Evolutionary conservation across 2,329 filamentous ascomycete species (phyloP), one percentile per base, ranked within the genome.

Genomic region (Neocatenulostroma microsporum): DNA sequence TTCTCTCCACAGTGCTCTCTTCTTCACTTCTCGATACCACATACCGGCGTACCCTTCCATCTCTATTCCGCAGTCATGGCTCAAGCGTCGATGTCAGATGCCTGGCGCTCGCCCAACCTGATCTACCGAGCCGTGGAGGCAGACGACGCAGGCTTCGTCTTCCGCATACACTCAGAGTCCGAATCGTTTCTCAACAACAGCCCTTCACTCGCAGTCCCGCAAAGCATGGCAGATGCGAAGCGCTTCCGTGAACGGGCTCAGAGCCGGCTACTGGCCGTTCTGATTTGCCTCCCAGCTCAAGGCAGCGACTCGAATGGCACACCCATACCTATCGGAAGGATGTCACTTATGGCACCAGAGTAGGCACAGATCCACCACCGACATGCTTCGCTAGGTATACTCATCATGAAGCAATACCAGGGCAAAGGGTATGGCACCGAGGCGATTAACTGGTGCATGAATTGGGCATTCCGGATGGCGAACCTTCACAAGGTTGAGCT

Each of bases 401-500:
- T 51, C 0, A 54, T 71, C 5, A 44, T 59, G 2, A 45, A 52
- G 0, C 5, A 38, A 0, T 60, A 61, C 34, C 62, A 68, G 37
- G 53, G 56, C 0, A 44, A 57, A 14, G 67, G 69, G 0, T 72
- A 72, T 36, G 69, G 69, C 1, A 48, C 44, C 5, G 69, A 72
- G 45, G 63, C 66, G 1, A 64, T 73, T 28, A 53, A 56, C 18
- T 74, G 68, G 68, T 61, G 51, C 0, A 44, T 70, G 3, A 58
- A 66, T 17, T 72, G 68, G 61, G 63, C 63, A 0, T 73, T 73
- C 42, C 45, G 49, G 5, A 53, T 55, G n/a, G 67, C 58, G 1
- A 63, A 62, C n/a, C n/a, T 69, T 50, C 69, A 73, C 42, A 53
- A 62, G 4, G 61, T 73, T 13, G 51, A 47, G 9, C 58, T 73